Evolutionary conservation across 2,329 filamentous ascomycete genomes (phyloP).

Genomic region (Harringtonia aguacate): DNA sequence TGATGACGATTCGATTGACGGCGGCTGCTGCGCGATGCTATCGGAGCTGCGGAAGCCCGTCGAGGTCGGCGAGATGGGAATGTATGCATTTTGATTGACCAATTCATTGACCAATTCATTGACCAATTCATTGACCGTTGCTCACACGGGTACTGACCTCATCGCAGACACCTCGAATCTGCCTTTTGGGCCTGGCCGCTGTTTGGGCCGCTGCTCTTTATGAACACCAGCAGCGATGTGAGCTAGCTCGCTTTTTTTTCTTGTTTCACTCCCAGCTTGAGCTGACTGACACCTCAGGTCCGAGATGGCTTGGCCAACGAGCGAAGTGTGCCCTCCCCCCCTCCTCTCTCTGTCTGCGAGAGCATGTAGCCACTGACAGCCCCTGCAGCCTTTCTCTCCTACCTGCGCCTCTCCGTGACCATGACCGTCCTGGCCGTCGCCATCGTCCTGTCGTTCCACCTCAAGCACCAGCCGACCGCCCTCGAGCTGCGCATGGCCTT

Average conservation of each 20-base stretch:
- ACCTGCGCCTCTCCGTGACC: slow-evolving; percentile 80
- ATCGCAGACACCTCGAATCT: no score
- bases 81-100: no score
- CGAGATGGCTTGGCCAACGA: slow-evolving; percentile 72
- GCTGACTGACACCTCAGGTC: slow-evolving; percentile 12
- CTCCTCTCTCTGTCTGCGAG: not conserved
- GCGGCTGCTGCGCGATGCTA: slow-evolving; percentile 27
- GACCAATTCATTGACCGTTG: no score
- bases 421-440: slow-evolving; percentile 84
- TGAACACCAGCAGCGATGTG: slow-evolving; percentile 64
- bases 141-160: no score
- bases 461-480: slow-evolving; percentile 59
- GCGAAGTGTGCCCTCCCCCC: slow-evolving; percentile 37
- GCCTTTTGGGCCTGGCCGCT: slow-evolving; percentile 52
- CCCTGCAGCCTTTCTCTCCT: slow-evolving; percentile 67
- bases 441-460: slow-evolving; percentile 87
- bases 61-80: slow-evolving; percentile 29
- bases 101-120: no score
- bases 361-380: not conserved
- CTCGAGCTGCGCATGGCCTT: slow-evolving; percentile 68
- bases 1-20: not conserved
- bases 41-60: slow-evolving; percentile 29
- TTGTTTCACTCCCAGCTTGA: not conserved
- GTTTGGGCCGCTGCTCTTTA: slow-evolving; percentile 58
- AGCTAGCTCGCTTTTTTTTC: not conserved